Percentiles rank a stretch among this genome's conserved stretches.
Evolutionary conservation across 2,329 filamentous ascomycete species (phyloP).

Genomic region (Trichoderma sp.): DNA sequence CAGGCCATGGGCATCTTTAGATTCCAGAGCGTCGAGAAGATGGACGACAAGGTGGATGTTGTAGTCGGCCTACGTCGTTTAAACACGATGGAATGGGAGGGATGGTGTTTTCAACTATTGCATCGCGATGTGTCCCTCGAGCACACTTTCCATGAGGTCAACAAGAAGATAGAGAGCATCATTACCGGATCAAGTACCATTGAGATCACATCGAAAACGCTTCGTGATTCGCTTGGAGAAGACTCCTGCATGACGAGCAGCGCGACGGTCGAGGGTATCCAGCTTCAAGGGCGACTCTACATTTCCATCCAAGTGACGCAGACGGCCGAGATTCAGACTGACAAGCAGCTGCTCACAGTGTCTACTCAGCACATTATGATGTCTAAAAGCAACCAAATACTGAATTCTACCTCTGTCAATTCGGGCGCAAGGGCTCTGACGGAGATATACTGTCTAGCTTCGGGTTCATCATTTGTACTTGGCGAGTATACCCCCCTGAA

Average conservation of each 20-base stretch:
- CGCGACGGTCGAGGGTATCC: slow-evolving; percentile 12
- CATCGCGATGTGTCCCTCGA: neutral
- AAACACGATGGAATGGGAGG: slow-evolving; percentile 19
- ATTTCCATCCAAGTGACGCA: slow-evolving; percentile 9
- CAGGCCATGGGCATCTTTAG: slow-evolving; percentile 16
- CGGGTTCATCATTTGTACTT: neutral
- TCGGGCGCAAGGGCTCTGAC: neutral
- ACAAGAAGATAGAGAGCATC: neutral
- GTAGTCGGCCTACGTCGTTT: slow-evolving; percentile 12
- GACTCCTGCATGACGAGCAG: slow-evolving; percentile 11
- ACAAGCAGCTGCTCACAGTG: neutral
- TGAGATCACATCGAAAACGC: neutral
- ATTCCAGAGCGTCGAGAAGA: slow-evolving; percentile 5
- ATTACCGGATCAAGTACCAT: neutral
- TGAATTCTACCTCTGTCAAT: neutral
- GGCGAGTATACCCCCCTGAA: neutral
- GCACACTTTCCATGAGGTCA: neutral
- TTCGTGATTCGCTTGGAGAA: slow-evolving; percentile 8
- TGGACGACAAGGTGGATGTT: slow-evolving; percentile 13
- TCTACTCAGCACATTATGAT: neutral
- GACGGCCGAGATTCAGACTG: slow-evolving; percentile 3
- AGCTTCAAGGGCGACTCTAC: slow-evolving; percentile 18
- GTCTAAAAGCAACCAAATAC: neutral
- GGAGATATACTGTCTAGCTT: neutral
- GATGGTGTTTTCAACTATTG: slow-evolving; percentile 15